Conservation (phyloP, 148 eudicot species). For the Dianthus caryophyllus region DNA sequence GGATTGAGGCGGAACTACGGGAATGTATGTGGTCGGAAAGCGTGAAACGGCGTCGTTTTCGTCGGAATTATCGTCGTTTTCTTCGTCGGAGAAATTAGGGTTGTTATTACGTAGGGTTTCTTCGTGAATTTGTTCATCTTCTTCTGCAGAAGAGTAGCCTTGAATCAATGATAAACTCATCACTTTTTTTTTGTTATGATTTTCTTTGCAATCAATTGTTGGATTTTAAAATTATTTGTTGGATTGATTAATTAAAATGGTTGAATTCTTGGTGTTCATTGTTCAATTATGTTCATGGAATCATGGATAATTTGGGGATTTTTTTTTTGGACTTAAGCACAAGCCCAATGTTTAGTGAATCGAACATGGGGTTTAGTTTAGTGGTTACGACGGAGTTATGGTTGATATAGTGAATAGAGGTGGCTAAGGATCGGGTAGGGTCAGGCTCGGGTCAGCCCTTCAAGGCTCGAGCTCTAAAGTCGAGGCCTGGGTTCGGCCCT, state of each 20-base stretch:
- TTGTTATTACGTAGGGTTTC: constrained; percentile 18
- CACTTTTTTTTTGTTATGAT: not conserved
- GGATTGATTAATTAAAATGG: not conserved
- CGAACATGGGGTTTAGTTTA: too few relatives aligned
- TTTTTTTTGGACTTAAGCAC: too few relatives aligned
- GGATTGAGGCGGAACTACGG: constrained; percentile 42
- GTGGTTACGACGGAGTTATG: too few relatives aligned
- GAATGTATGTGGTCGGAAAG: constrained; percentile 33
- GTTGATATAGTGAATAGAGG: too few relatives aligned
- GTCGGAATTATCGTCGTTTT: constrained; percentile 30
- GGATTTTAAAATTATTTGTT: not conserved
- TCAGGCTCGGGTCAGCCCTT: too few relatives aligned
- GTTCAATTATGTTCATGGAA: too few relatives aligned
- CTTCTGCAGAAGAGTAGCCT: constrained; percentile 86
- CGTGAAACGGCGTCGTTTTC: constrained; percentile 31
- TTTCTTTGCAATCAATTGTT: not conserved
- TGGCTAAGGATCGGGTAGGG: too few relatives aligned
- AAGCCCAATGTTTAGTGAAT: too few relatives aligned
- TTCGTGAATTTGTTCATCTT: constrained; percentile 34
- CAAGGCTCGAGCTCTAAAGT: too few relatives aligned
- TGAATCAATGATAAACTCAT: constrained; percentile 83
- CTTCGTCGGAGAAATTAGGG: constrained; percentile 44
- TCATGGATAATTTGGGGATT: too few relatives aligned
- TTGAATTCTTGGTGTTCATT: not conserved
- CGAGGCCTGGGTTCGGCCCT: too few relatives aligned